Conservation (phyloP, 169 alveolate species). For the Nephromyces sp. region DNA sequence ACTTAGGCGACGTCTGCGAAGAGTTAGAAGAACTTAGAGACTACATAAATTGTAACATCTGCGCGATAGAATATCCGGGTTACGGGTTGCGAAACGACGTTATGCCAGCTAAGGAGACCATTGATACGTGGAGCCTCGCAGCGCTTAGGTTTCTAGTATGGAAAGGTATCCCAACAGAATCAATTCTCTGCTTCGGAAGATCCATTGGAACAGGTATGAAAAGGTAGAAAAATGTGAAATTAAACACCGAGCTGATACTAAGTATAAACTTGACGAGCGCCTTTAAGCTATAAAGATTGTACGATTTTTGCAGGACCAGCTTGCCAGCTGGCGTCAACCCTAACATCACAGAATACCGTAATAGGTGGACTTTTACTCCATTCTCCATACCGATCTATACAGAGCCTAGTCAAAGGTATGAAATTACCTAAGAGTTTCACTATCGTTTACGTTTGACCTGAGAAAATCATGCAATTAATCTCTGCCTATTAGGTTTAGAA, state of each 20-base stretch:
- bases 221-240: too few relatives aligned
- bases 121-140: slow-evolving; percentile 58
- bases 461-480: too few relatives aligned
- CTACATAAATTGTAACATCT: slow-evolving; percentile 45
- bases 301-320: slow-evolving; percentile 74
- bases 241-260: too few relatives aligned
- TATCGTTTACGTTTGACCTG: too few relatives aligned
- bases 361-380: slow-evolving; percentile 69
- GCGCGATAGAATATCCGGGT: slow-evolving; percentile 70
- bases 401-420: slow-evolving; percentile 59
- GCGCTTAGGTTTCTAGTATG: slow-evolving; percentile 58
- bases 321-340: slow-evolving; percentile 52
- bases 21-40: slow-evolving; percentile 49
- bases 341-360: slow-evolving; percentile 38
- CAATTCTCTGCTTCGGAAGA: slow-evolving; percentile 59
- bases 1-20: slow-evolving; percentile 64
- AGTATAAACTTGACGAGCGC: too few relatives aligned
- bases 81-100: slow-evolving; percentile 53
- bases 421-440: too few relatives aligned
- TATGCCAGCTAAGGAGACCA: slow-evolving; percentile 32
- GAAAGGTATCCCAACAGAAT: slow-evolving; percentile 48
- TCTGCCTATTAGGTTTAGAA: too few relatives aligned
- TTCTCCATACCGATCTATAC: slow-evolving; percentile 66
- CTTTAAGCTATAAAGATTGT: too few relatives aligned
- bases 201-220: slow-evolving; percentile 65